Evolutionary conservation across 352 stramenopile genomes (phyloP).

Genomic region (Globisporangium nodosum): DNA sequence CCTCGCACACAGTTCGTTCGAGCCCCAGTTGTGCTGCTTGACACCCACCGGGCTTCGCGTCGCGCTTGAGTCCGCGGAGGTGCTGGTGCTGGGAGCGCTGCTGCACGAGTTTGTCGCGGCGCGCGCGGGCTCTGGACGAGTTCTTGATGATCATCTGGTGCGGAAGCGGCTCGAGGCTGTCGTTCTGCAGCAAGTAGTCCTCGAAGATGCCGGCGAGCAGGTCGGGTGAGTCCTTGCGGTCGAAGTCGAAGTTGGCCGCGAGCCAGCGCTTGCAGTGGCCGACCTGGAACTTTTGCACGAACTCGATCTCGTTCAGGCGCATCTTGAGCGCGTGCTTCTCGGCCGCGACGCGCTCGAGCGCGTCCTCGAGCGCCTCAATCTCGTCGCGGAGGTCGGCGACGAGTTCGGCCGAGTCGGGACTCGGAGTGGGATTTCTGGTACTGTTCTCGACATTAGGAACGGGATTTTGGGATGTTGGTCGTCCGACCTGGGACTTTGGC

Average conservation of each 20-base stretch:
- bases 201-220: conserved; percentile 45
- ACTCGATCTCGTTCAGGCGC: conserved; percentile 39
- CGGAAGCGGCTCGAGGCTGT: conserved; percentile 32
- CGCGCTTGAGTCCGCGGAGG: conserved; percentile 18
- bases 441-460: neutral
- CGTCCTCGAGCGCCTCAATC: conserved; percentile 32
- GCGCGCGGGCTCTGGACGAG: conserved; percentile 23
- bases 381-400: conserved; percentile 28
- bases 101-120: conserved; percentile 27
- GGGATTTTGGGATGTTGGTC: neutral
- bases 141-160: conserved; percentile 56
- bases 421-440: too few relatives aligned
- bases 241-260: conserved; percentile 45
- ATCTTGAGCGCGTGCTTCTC: conserved; percentile 47
- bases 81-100: conserved; percentile 16
- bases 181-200: conserved; percentile 47
- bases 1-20: neutral
- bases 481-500: neutral
- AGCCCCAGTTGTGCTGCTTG: neutral
- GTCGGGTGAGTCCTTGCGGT: conserved; percentile 43
- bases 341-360: conserved; percentile 31
- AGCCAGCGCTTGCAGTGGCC: conserved; percentile 49
- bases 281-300: conserved; percentile 29
- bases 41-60: conserved; percentile 10
- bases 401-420: neutral